These are phyloP conservation scores for Aspergillus steynii DNA, from an alignment of 495 filamentous ascomycete genomes.

Conservation along the genomic window DNA sequence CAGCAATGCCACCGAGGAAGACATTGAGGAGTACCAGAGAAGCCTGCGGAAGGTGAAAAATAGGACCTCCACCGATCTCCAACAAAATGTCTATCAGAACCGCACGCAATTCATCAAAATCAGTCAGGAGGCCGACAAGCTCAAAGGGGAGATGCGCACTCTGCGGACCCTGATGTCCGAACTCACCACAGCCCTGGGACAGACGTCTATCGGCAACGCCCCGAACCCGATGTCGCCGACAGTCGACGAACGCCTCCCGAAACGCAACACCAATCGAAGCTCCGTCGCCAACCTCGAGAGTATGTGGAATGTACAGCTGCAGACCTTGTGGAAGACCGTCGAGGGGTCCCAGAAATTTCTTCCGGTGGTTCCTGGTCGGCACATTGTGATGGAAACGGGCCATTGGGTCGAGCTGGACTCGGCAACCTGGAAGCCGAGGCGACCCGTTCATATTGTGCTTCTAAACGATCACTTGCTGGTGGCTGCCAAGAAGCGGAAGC, in stretches of 20 bases:
- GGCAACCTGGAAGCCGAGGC: conserved; percentile 88
- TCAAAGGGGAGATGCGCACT: conserved; percentile 93
- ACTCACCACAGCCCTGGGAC: conserved; percentile 73
- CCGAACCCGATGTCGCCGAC: conserved; percentile 46
- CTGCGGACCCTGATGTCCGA: conserved; percentile 88
- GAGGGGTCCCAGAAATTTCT: conserved; percentile 97
- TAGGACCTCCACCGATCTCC: conserved; percentile 82
- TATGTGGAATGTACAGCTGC: conserved; percentile 84
- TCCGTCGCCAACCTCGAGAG: conserved; percentile 90
- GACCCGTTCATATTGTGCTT: conserved; percentile 84
- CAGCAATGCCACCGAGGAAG: conserved; percentile 88
- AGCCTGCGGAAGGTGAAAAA: conserved; percentile 76
- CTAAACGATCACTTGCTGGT: conserved; percentile 94
- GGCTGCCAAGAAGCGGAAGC: conserved; percentile 87
- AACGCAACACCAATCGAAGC: conserved; percentile 51
- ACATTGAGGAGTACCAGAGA: conserved; percentile 81
- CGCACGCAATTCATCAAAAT: conserved; percentile 98
- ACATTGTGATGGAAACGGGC: conserved; percentile 85
- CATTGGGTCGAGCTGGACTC: conserved; percentile 96
- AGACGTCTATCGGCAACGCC: conserved; percentile 56
- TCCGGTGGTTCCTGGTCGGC: conserved; percentile 84
- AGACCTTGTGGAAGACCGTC: conserved; percentile 87
- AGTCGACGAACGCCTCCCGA: conserved; percentile 49
- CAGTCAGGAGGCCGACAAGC: conserved; percentile 96
- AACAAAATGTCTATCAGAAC: conserved; percentile 97